Base-by-base conservation (phyloP, 192 early-diverging fungal species). In the Coemansia pectinata region DNA sequence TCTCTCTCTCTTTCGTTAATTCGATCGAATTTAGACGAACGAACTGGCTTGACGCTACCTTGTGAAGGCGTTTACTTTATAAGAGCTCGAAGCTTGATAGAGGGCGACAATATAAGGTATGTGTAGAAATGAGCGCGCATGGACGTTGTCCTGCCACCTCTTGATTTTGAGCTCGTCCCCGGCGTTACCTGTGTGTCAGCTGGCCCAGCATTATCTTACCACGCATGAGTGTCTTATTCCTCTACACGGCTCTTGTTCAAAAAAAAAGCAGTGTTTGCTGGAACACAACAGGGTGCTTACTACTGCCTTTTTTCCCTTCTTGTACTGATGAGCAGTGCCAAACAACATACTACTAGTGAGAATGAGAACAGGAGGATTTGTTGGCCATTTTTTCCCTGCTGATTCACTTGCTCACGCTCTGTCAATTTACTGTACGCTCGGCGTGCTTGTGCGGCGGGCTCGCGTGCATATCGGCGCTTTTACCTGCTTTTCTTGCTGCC, bases 281-380 rank as follows among this genome's bases (percentile, higher is more conserved):
- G 25, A 53, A 25, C 42, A 17, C 17, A 44, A 1, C 42, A 44
- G 42, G 42, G 42, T 44, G 12, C 0, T 44, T 14, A 27, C 52
- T 53, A 53, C 52, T 53, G 52, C 11, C 25, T 21, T 62, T 62
- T 9, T 66, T 19, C 25, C 38, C 23, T 36, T 5, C 19, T 15
- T 60, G 25, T 69, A 39, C 40, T 63, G 40, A 25, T 42, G 52
- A 25, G 53, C 25, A 39, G 23, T 19, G 15, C 40, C 23, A 19
- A 44, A 33, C 31, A 41, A n/a, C 45, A 36, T 63, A 63, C 68
- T 63, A 70, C 68, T 70, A 40, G 60, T 55, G 47, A 25, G 57
- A 69, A 41, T 15, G 41, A 40, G 38, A 45, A 29, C 23, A 41
- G 21, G 21, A 21, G 21, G 21, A 21, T 21, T 21, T 21, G 21